Base-by-base conservation (phyloP, 129 eudicot species). In the Pittosporum tobira region DNA sequence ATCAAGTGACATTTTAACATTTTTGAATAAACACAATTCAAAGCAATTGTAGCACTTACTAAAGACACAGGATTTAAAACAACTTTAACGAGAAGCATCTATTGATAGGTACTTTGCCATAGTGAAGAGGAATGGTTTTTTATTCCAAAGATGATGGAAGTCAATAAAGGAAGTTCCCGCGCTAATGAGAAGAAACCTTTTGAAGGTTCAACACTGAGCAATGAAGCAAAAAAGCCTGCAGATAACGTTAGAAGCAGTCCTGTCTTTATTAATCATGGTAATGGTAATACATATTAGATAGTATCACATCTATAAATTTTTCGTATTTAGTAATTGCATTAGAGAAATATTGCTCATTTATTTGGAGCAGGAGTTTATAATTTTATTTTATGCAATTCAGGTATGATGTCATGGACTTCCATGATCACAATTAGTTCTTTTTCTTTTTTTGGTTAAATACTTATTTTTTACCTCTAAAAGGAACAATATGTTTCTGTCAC, bases 241-340 rank as follows among this genome's bases (percentile, higher is more conserved):
- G 88, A 65, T 63, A 66, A 54, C 23, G 71, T 61, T 21, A 71
- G 63, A 51, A 62, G 62, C 47, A 26, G 73, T 66, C 43, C 65
- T 65, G 77, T 62, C 51, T 84, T 73, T 63, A 69, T 77, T 11
- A 84, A 84, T 65, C 94, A 84, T 65, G 94, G 94, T 74, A 57
- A 68, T 29, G 9, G 7, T 54, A n/a, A n/a, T n/a, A n/a, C n/a
- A n/a, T 27, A 6, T 54, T 54, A 29, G 42, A 30, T 54, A 7
- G 59, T 36, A 54, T 54, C 29, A 2, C 23, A 5, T 16, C 34
- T 11, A 26, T 6, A 29, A 5, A 1, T 54, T 14, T 54, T 29
- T 13, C 42, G 18, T 54, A 13, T 53, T 28, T 16, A 27, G 29
- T 54, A 36, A 31, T 54, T 54, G 5, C 15, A 15, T 27, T 53